Conservation (phyloP, 768 basidiomycete species). For the Tulasnella sp. region DNA sequence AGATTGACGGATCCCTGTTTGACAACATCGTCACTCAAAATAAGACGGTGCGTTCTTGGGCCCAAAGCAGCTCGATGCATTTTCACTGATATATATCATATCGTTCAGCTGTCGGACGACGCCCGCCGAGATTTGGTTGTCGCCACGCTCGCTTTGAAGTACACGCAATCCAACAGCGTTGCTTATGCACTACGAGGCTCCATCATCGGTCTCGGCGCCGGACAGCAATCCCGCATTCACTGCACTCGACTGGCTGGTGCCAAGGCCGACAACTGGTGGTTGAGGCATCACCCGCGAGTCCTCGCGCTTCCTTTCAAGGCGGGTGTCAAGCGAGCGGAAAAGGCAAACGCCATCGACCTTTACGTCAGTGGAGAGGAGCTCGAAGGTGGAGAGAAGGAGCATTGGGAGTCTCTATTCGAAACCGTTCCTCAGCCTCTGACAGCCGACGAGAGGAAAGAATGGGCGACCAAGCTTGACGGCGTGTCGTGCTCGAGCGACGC, state of each 20-base stretch:
- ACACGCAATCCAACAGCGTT: conserved; percentile 99
- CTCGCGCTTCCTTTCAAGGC: conserved; percentile 93
- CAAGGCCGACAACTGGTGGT: conserved; percentile 99
- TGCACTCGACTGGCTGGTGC: conserved; percentile 96
- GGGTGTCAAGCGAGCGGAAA: conserved; percentile 95
- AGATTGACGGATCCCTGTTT: conserved; percentile 78
- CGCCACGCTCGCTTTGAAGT: conserved; percentile 94
- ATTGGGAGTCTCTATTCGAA: conserved; percentile 90
- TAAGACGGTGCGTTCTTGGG: conserved; percentile 60
- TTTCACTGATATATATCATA: neutral
- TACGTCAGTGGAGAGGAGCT: conserved; percentile 87
- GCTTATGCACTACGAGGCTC: conserved; percentile 90
- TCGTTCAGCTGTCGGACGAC: conserved; percentile 61
- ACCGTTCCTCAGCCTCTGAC: conserved; percentile 59
- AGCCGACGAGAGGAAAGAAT: conserved; percentile 66
- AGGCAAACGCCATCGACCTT: conserved; percentile 96
- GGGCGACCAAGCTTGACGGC: conserved; percentile 68
- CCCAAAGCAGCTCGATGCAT: neutral
- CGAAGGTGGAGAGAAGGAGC: conserved; percentile 81
- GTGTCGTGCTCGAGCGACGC: conserved; percentile 95
- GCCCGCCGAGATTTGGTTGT: conserved; percentile 91
- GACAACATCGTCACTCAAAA: conserved; percentile 84
- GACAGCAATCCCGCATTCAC: conserved; percentile 98
- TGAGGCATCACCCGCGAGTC: conserved; percentile 92
- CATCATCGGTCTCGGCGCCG: conserved; percentile 92